Conservation (phyloP, 208 protist species). For the Blastocrithidia nonstop region DNA sequence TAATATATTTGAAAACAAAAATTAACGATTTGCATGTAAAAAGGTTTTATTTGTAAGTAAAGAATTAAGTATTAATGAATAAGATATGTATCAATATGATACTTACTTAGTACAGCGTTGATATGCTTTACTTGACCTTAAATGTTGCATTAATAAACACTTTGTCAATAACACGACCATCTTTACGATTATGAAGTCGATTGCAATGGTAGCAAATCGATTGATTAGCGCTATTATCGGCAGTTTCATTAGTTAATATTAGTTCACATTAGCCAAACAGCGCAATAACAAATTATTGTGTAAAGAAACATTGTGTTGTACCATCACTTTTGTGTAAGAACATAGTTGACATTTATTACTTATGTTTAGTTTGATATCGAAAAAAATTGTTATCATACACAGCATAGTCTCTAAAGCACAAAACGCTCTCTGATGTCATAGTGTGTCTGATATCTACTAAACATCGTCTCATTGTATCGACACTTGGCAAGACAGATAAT, state of each 20-base stretch:
- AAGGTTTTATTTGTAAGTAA: no score
- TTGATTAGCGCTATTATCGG: not conserved
- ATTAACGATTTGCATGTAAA: no score
- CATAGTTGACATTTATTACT: constrained; percentile 9
- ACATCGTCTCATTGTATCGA: constrained; percentile 34
- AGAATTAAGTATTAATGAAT: no score
- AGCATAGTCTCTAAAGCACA: constrained; percentile 67
- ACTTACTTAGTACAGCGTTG: no score
- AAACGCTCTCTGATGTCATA: constrained; percentile 25
- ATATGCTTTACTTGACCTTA: constrained; percentile 2
- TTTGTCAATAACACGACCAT: constrained; percentile 70
- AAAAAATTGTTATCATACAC: constrained; percentile 69
- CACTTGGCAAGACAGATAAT: constrained; percentile 38
- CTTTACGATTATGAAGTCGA: constrained; percentile 68
- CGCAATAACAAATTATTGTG: constrained; percentile 16
- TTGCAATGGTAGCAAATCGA: constrained; percentile 61
- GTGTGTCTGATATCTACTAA: constrained; percentile 18
- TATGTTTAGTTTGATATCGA: constrained; percentile 36
- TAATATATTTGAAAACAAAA: no score
- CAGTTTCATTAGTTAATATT: no score
- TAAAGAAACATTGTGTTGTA: constrained; percentile 66
- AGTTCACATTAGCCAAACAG: not conserved
- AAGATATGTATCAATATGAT: no score
- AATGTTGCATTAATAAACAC: constrained; percentile 77
- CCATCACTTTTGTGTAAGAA: constrained; percentile 54